Base-by-base conservation (phyloP, 1,139 yeast genomes). In the Candida glucosophila region DNA sequence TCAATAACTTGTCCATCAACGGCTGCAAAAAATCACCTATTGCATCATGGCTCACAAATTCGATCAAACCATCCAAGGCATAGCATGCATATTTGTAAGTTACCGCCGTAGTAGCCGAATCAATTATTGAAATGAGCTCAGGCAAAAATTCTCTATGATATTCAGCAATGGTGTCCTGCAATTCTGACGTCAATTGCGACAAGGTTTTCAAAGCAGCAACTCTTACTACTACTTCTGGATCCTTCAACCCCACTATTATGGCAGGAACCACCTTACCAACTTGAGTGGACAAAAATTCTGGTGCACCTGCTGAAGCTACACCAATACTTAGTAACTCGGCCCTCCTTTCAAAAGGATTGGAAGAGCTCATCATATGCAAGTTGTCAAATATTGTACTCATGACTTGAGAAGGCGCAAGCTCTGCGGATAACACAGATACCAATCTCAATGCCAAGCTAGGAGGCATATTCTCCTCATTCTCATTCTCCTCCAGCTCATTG, bases 351-450 rank as follows among this genome's bases (percentile, higher is more conserved):
- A 74, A 79, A 34, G 71, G 69, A 49, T 81, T 74, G 14, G 73
- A 38, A 12, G 94, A 78, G 22, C 52, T 26, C 39, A 82, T 64
- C 66, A 80, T 63, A 26, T 78, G 77, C 39, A 85, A 58, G 37
- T 71, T 69, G 36, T 77, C 83, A 37, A 88, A 67, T 34, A 90
- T 68, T 30, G 95, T 90, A 34, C 67, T 70, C 39, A 86, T 75
- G 32, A 83, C 94, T 55, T 90, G 98, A 25, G 86, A 72, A 28
- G 98, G 95, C 29, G 98, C 95, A 43, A 92, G 66, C 46, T 79
- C 85, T 23, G 78, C 67, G 14, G 97, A 71, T 41, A 90, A 73
- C 45, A 74, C 71, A 30, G 88, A 82, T 30, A 90, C 56, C 37
- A 90, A 65, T 57, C 95, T 74, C 43, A 86, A 69, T 12, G 94